These are phyloP conservation scores for Plasmodiophora brassicae DNA, from an alignment of 208 protist genomes.

Conservation along the genomic window DNA sequence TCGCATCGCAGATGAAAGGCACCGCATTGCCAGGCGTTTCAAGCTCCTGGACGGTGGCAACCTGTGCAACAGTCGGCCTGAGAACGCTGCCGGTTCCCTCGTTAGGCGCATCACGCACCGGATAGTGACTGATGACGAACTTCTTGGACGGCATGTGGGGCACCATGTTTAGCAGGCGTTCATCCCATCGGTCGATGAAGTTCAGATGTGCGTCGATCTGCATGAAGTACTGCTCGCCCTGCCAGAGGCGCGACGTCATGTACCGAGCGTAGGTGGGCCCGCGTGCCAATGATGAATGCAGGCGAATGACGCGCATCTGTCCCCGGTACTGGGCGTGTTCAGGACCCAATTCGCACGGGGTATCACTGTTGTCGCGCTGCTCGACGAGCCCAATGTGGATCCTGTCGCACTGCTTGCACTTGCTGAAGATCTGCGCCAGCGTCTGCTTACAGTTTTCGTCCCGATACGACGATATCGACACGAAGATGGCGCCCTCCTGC, in stretches of 20 bases:
- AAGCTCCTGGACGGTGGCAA: neutral
- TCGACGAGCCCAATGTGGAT: neutral
- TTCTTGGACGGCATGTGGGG: neutral
- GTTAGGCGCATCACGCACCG: no score
- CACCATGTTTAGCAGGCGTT: neutral
- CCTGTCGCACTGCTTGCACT: neutral
- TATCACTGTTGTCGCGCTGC: neutral
- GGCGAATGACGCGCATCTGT: neutral
- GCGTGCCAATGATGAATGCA: neutral
- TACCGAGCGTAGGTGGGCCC: constrained; percentile 4
- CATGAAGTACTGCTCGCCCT: constrained; percentile 13
- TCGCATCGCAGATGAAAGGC: constrained; percentile 4
- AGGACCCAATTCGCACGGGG: neutral
- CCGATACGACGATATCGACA: constrained; percentile 12
- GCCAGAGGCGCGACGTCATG: constrained; percentile 2
- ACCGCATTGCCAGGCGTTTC: neutral
- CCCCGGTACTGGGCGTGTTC: neutral
- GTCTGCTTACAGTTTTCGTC: neutral
- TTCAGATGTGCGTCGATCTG: constrained; percentile 26
- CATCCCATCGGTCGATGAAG: neutral
- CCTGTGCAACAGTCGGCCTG: no score
- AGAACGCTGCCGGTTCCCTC: no score
- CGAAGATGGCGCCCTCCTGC: neutral
- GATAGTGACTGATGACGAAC: constrained; percentile 7
- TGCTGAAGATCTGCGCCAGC: neutral